phyloP scores from a whole-genome alignment of 225 moss, liverwort and hornwort genomes.

The Physcomitrellopsis africana region DNA sequence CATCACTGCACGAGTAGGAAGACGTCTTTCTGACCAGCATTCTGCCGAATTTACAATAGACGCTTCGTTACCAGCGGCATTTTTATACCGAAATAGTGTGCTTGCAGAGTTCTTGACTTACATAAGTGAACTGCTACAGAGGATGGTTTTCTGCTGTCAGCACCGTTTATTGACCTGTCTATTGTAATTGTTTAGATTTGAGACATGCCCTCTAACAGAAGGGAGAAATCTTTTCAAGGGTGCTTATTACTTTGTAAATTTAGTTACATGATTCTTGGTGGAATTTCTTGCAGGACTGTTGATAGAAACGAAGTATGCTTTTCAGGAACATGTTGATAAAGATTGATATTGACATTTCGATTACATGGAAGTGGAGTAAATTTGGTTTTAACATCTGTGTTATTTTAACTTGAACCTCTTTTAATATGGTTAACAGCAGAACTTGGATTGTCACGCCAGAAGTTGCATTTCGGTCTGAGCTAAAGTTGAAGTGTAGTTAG shows the following conservation, averaged over 20 bases:
- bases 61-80: not conserved
- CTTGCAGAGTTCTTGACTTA: not conserved
- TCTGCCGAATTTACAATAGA: not conserved
- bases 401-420: too few species aligned
- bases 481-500: too few species aligned
- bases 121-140: not conserved
- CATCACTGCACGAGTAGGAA: not conserved
- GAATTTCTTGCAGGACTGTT: not conserved
- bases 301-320: not conserved
- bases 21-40: not conserved
- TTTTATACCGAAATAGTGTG: not conserved
- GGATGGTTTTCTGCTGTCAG: not conserved
- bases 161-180: conserved; percentile 6
- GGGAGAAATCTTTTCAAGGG: not conserved
- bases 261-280: not conserved
- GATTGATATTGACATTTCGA: too few species aligned
- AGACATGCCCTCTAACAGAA: not conserved
- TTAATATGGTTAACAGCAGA: too few species aligned
- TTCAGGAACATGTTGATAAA: too few species aligned
- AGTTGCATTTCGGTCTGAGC: too few species aligned
- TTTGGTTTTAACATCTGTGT: too few species aligned
- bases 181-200: conserved; percentile 4
- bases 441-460: too few species aligned
- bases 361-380: too few species aligned
- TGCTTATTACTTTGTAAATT: conserved; percentile 17